Conservation (phyloP, 306 rosid species). For the Prunus mume region DNA sequence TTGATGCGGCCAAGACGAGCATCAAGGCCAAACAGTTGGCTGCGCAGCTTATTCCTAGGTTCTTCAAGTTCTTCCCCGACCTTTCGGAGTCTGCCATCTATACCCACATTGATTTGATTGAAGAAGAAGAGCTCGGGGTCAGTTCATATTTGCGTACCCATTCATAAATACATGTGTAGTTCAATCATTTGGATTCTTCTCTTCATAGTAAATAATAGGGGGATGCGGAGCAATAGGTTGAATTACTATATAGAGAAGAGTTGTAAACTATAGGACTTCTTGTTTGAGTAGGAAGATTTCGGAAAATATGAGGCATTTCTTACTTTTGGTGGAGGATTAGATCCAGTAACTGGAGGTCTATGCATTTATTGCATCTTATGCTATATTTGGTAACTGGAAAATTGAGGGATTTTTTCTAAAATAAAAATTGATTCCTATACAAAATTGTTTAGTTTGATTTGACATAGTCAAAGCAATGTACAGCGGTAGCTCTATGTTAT, state of each 20-base stretch:
- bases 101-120: slow-evolving; percentile 84
- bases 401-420: neutral
- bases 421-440: neutral
- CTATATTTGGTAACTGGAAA: slow-evolving; percentile 5
- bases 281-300: no score
- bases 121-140: slow-evolving; percentile 93
- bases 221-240: no score
- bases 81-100: slow-evolving; percentile 74
- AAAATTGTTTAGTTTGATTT: neutral
- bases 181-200: no score
- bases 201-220: no score
- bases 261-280: no score
- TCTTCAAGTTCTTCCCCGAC: slow-evolving; percentile 83
- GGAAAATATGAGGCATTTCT: no score
- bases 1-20: slow-evolving; percentile 79
- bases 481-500: neutral
- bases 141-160: slow-evolving; percentile 22
- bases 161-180: neutral
- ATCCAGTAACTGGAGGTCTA: no score
- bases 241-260: no score
- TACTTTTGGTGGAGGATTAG: no score
- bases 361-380: neutral
- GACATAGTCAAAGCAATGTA: neutral
- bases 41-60: slow-evolving; percentile 93
- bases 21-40: slow-evolving; percentile 92